Evolutionary conservation across 305 asterid genomes (phyloP), one percentile per base, ranked within the genome.

Genomic region (Plantago coronopus): DNA sequence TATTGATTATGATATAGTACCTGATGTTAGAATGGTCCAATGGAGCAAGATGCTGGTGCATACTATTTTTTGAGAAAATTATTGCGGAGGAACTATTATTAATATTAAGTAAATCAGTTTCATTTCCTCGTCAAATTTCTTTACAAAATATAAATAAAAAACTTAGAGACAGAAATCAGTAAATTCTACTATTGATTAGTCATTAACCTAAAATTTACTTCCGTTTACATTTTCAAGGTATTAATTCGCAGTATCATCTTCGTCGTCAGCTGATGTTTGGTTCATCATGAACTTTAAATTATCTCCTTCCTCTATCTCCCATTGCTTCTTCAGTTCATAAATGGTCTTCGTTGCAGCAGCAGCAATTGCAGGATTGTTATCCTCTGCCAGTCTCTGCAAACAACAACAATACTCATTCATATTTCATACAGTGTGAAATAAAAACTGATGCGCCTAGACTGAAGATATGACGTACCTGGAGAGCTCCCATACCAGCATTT

Each of bases 401-500:
- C 54, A 47, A 34, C 40, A 34, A 8, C 12, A 34, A 34, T 34
- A 34, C 7, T 34, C 13, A 34, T 34, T 34, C 40, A 34, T 7
- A 34, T 9, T 3, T 27, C 37, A 17, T 3, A 9, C 18, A 22
- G n/a, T n/a, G n/a, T n/a, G n/a, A n/a, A 2, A 49, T 4, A 22
- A 0, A 21, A 1, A 49, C 14, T 49, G 12, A 34, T 7, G 40
- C 40, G 40, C 0, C 12, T 54, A 14, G 10, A 42, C 15, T 25
- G 45, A 18, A 59, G 34, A 3, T 22, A 21, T 48, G 31, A 56
- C 14, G 10, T 60, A 88, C 98, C 96, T 86, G 95, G 67, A 91
- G 81, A 17, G 95, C 98, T 68, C 98, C 96, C 96, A 91, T 91
- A 78, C 96, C 98, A 7, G 96, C 98, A 62, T 91, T 91, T 61